phyloP scores from a whole-genome alignment of 2,329 filamentous ascomycete species.

The Pestalotiopsis sp. region DNA sequence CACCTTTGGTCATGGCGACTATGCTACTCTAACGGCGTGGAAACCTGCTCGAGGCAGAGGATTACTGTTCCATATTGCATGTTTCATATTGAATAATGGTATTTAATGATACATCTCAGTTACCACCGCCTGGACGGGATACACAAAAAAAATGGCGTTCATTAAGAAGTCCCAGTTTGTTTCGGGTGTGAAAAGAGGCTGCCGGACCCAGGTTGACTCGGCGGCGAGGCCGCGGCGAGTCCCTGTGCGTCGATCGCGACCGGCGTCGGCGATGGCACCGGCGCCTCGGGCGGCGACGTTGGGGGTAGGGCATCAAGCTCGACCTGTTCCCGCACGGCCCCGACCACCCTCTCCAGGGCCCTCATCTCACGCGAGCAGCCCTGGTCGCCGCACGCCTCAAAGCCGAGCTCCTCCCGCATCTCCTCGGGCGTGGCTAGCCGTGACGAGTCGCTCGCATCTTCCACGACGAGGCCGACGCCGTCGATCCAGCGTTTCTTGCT shows the following conservation, averaged over 20 bases:
- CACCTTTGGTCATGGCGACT: too few relatives aligned
- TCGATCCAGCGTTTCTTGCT: background rate
- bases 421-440: background rate
- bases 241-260: too few relatives aligned
- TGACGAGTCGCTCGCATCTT: background rate
- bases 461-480: background rate
- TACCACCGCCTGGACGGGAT: too few relatives aligned
- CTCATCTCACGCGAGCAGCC: slow-evolving; percentile 1
- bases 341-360: background rate
- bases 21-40: too few relatives aligned
- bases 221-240: too few relatives aligned
- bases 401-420: slow-evolving; percentile 1
- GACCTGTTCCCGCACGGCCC: background rate
- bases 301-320: background rate
- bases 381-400: slow-evolving; percentile 2
- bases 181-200: too few relatives aligned
- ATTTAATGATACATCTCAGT: too few relatives aligned
- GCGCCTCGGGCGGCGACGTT: background rate
- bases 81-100: background rate
- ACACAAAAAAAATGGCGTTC: too few relatives aligned
- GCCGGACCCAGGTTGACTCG: too few relatives aligned
- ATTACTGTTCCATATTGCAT: too few relatives aligned
- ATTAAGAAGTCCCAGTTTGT: too few relatives aligned
- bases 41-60: too few relatives aligned
- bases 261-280: background rate